Base-by-base conservation (phyloP, 1,139 yeast species). In the Nadsonia commutata region DNA sequence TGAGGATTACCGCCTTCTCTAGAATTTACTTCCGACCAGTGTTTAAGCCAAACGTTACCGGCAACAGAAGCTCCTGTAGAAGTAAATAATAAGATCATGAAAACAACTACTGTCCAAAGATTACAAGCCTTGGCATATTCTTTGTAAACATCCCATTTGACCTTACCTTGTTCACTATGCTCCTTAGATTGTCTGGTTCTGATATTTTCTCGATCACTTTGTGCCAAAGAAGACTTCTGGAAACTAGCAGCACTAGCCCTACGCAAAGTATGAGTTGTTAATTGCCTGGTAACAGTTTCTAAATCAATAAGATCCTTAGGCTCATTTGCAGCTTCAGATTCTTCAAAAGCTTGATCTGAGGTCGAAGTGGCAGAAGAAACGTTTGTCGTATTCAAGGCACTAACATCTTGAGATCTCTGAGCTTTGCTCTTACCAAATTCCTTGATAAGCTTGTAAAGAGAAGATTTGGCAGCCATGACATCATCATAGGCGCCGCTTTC, bases 11-110 rank as follows among this genome's bases (percentile, higher is more conserved):
- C 66, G 20, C 90, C 93, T 39, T 66, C 59, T 40, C 62, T 66
- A 3, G 86, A 71, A 58, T 90, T 90, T 33, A 81, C 75, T 58
- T 90, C 98, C 8, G 97, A 85, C 98, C 98, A 93, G 59, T 85
- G 88, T 60, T 90, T 90, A 56, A 90, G 74, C 98, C 98, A 90
- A 43, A 90, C 73, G 57, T 80, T 85, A 39, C 88, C 72, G 41
- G 66, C 61, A 39, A 78, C 83, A 46, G 77, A 72, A 40, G 82
- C 59, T 18, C 73, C 64, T 72, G 78, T 81, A 1, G 86, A 71
- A 5, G 66, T 41, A 18, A 80, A 56, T 38, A 63, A 48, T 43
- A 63, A 51, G 11, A 59, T 45, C 45, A 84, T 56, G 56, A 79
- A 78, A 2, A 78, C 52, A 0, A 67, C 36, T 17, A 88, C 95